A percentile compares a stretch with the other conserved stretches of the same genome.
Evolutionary conservation across 176 grass and related monocot genomes (phyloP).

Genomic region (bread wheat (Triticum aestivum)): DNA sequence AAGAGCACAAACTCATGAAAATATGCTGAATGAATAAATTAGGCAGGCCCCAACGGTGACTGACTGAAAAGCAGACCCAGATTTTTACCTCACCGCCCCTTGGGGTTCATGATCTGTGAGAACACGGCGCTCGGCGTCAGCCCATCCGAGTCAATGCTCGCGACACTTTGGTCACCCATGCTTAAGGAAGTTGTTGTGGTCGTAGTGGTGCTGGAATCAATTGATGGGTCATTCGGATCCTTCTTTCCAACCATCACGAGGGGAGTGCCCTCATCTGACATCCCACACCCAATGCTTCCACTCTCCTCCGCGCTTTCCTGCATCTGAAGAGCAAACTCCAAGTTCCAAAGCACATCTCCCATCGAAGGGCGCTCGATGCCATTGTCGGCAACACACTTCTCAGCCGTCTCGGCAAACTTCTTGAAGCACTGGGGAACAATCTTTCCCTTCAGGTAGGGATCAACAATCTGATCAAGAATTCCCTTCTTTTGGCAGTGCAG

Average conservation of each 20-base stretch:
- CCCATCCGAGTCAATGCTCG: slow-evolving; percentile 68
- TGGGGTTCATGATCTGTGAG: slow-evolving; percentile 98
- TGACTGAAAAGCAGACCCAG: not conserved
- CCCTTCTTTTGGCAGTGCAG: slow-evolving; percentile 94
- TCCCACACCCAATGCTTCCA: slow-evolving; percentile 63
- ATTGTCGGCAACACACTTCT: slow-evolving; percentile 88
- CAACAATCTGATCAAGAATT: slow-evolving; percentile 83
- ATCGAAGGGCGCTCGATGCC: slow-evolving; percentile 81
- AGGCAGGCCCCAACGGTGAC: slow-evolving; percentile 16
- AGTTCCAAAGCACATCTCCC: slow-evolving; percentile 97
- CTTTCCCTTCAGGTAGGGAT: slow-evolving; percentile 80
- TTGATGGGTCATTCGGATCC: slow-evolving; percentile 55
- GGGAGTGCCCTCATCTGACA: slow-evolving; percentile 54
- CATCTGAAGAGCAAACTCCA: slow-evolving; percentile 91
- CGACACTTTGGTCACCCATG: slow-evolving; percentile 74
- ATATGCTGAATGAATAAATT: slow-evolving; percentile 52
- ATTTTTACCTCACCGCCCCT: slow-evolving; percentile 73
- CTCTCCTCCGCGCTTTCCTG: slow-evolving; percentile 80
- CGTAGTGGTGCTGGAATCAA: slow-evolving; percentile 63
- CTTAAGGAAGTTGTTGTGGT: slow-evolving; percentile 74
- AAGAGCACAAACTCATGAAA: slow-evolving; percentile 39
- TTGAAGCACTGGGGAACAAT: slow-evolving; percentile 86
- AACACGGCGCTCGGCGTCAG: slow-evolving; percentile 86
- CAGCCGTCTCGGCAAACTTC: slow-evolving; percentile 92
- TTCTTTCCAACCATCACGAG: slow-evolving; percentile 73